Evolutionary conservation across 2,329 filamentous ascomycete genomes (phyloP).

Genomic region (Cladosporium halotolerans): DNA sequence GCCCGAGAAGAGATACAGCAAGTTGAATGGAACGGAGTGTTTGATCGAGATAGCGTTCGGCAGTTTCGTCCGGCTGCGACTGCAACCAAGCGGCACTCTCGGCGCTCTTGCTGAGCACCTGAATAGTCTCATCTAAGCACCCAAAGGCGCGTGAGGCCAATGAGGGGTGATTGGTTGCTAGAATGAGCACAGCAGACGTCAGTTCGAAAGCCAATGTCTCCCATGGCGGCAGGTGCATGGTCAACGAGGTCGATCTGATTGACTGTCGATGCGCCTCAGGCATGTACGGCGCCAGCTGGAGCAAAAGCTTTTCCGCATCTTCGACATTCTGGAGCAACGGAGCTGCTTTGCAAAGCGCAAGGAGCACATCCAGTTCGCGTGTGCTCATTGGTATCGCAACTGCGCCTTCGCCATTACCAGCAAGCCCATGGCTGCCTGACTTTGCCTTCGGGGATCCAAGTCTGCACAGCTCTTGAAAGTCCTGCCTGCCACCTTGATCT

Average conservation of each 20-base stretch:
- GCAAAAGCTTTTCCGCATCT: conserved; percentile 70
- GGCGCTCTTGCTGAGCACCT: conserved; percentile 60
- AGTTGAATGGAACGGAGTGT: conserved; percentile 53
- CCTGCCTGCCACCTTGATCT: conserved; percentile 21
- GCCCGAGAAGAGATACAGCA: conserved; percentile 80
- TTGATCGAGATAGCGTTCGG: conserved; percentile 15
- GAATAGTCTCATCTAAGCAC: conserved; percentile 65
- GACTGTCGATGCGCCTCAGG: conserved; percentile 75
- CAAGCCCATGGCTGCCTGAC: conserved; percentile 16
- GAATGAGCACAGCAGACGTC: conserved; percentile 70
- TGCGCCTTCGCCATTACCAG: conserved; percentile 1
- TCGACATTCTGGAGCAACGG: conserved; percentile 64
- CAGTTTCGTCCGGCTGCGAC: conserved; percentile 17
- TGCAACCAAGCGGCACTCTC: conserved; percentile 40
- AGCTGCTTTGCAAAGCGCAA: conserved; percentile 87
- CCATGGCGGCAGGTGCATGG: conserved; percentile 78
- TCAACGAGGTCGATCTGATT: conserved; percentile 73
- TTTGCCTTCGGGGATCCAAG: conserved; percentile 18
- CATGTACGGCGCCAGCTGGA: conserved; percentile 76
- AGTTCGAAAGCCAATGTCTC: conserved; percentile 76
- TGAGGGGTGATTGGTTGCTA: conserved; percentile 66
- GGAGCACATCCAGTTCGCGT: conserved; percentile 83
- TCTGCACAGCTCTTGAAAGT: conserved; percentile 39
- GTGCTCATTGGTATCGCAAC: conserved; percentile 46
- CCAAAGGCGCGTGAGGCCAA: conserved; percentile 61